Percentiles rank a stretch among this genome's conserved stretches.
These are phyloP conservation scores for Coemansia sp. DNA, from an alignment of 371 early-diverging fungal species.

Conservation along the genomic window DNA sequence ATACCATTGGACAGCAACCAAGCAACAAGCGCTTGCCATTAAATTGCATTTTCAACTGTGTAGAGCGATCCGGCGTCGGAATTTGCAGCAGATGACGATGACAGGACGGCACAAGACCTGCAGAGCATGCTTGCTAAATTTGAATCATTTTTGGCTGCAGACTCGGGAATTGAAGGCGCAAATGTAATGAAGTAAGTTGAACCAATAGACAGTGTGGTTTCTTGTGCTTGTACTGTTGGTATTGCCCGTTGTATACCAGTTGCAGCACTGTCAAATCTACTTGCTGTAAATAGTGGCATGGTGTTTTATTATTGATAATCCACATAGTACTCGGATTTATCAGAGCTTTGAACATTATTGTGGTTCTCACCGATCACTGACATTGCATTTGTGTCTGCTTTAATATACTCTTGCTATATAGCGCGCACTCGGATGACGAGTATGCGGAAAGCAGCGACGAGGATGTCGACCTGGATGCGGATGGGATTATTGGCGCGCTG, in stretches of 20 bases:
- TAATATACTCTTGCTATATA: constrained; percentile 10
- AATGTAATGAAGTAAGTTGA: constrained; percentile 23
- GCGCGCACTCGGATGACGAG: constrained; percentile 24
- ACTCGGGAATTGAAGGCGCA: constrained; percentile 40
- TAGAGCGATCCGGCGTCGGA: constrained; percentile 43
- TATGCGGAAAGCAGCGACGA: constrained; percentile 39
- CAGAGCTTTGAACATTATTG: no score
- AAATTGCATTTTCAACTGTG: background rate
- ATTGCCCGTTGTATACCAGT: no score
- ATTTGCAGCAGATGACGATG: constrained; percentile 49
- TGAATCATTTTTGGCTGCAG: constrained; percentile 34
- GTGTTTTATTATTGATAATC: no score
- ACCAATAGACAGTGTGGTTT: background rate
- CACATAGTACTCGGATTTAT: no score
- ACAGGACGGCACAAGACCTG: constrained; percentile 53
- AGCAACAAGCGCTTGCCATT: no score
- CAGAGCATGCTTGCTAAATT: constrained; percentile 56
- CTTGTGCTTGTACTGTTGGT: background rate
- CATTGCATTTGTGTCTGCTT: background rate
- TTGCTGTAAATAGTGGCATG: no score
- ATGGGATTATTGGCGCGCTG: constrained; percentile 33
- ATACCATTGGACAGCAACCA: background rate
- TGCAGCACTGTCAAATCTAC: no score
- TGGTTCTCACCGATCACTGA: background rate
- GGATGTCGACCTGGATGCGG: constrained; percentile 42